Evolutionary conservation across 192 early-diverging fungal species (phyloP).

Genomic region (Borealophlyctis nickersoniae): DNA sequence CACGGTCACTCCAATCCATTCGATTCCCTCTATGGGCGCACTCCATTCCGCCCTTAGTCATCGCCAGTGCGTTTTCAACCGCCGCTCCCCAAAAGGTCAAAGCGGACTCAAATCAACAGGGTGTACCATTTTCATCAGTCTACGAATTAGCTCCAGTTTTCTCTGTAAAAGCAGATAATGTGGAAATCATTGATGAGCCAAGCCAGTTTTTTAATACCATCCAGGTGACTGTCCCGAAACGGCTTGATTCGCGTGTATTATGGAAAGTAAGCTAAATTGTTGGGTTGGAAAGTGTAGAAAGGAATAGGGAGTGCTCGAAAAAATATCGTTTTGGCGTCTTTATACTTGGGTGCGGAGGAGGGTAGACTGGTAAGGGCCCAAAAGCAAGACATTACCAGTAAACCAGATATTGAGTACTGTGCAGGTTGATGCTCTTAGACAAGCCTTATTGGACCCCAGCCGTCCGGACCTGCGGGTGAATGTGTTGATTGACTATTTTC

Average conservation of each 20-base stretch:
- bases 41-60: no score
- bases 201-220: slow-evolving; percentile 42
- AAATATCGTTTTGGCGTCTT: slow-evolving; percentile 78
- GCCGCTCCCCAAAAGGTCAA: no score
- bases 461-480: slow-evolving; percentile 56
- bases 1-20: no score
- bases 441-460: background rate
- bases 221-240: slow-evolving; percentile 9
- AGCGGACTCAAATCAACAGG: no score
- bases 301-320: slow-evolving; percentile 68
- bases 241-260: background rate
- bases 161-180: slow-evolving; percentile 8
- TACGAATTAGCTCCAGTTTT: slow-evolving; percentile 15
- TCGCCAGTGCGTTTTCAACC: no score
- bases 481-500: slow-evolving; percentile 85
- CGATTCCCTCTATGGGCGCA: no score
- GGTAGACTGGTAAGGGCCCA: slow-evolving; percentile 66
- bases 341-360: slow-evolving; percentile 87
- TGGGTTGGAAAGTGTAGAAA: slow-evolving; percentile 31
- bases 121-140: no score
- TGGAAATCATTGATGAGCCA: slow-evolving; percentile 52
- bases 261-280: background rate
- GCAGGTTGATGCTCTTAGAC: slow-evolving; percentile 55
- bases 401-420: background rate
- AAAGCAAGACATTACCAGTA: no score